Percentiles rank a stretch among this genome's conserved stretches.
Conservation (phyloP, 176 grass and related monocot genomes). For the Aegilops sharonensis region DNA sequence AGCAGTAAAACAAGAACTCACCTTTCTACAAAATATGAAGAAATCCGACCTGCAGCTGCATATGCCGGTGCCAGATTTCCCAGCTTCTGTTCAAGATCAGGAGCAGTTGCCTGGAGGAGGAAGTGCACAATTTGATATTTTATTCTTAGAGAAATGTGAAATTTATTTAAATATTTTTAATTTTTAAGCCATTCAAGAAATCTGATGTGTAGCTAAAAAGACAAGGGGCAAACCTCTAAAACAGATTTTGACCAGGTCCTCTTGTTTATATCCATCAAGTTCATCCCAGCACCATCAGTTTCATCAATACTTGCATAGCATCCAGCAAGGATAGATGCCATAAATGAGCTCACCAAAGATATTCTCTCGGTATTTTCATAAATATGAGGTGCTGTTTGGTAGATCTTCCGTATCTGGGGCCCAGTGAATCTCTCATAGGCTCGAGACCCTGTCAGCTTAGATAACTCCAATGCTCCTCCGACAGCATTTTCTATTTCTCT, state of each 20-base stretch:
- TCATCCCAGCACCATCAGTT: slow-evolving; percentile 96
- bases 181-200: slow-evolving; percentile 7
- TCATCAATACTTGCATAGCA: slow-evolving; percentile 92
- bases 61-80: slow-evolving; percentile 74
- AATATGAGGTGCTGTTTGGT: slow-evolving; percentile 42
- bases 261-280: slow-evolving; percentile 94
- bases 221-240: slow-evolving; percentile 65
- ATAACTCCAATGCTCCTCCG: slow-evolving; percentile 80
- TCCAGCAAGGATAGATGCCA: slow-evolving; percentile 84
- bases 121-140: slow-evolving; percentile 21
- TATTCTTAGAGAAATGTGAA: slow-evolving; percentile 5
- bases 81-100: slow-evolving; percentile 77
- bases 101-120: slow-evolving; percentile 70
- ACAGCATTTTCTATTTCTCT: slow-evolving; percentile 92
- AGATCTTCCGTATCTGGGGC: slow-evolving; percentile 85
- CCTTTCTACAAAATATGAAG: slow-evolving; percentile 94
- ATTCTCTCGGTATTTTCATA: slow-evolving; percentile 86
- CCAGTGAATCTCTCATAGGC: slow-evolving; percentile 92
- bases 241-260: slow-evolving; percentile 70
- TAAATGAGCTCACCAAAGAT: slow-evolving; percentile 94
- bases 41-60: slow-evolving; percentile 64
- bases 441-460: slow-evolving; percentile 83
- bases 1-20: slow-evolving; percentile 3
- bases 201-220: slow-evolving; percentile 1
- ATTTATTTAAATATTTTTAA: background rate